Conservation (phyloP, 306 rosid species). For the Cucurbita pepo region DNA sequence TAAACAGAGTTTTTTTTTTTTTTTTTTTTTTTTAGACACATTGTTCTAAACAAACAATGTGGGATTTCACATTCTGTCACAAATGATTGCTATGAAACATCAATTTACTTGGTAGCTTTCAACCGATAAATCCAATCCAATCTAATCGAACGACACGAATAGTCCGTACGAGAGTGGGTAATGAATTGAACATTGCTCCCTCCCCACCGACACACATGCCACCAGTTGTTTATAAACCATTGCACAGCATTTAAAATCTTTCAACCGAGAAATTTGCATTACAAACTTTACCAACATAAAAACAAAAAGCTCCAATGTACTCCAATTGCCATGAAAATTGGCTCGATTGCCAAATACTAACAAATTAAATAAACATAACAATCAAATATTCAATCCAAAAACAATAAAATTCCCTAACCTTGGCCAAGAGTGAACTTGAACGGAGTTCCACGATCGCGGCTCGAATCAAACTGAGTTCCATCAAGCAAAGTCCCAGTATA, state of each 20-base stretch:
- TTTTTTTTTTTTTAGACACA: neutral
- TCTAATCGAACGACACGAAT: neutral
- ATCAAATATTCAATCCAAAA: neutral
- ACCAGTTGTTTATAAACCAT: neutral
- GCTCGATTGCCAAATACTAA: neutral
- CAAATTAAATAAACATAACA: neutral
- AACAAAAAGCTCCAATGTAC: neutral
- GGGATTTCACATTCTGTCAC: neutral
- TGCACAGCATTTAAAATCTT: neutral
- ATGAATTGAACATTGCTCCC: neutral
- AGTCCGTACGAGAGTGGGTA: neutral
- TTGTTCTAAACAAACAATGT: neutral
- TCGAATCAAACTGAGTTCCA: constrained; percentile 87
- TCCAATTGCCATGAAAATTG: neutral
- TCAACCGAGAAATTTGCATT: neutral
- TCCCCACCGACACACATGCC: neutral
- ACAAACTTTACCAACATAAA: neutral
- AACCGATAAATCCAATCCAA: neutral
- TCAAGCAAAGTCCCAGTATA: constrained; percentile 85
- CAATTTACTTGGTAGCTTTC: neutral
- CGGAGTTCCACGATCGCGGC: constrained; percentile 59
- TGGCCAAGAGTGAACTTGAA: constrained; percentile 93
- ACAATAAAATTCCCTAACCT: constrained; percentile 25
- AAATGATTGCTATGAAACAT: neutral
- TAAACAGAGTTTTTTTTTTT: neutral